A percentile compares a stretch with the other conserved stretches of the same genome.
Evolutionary conservation across 2,329 filamentous ascomycete species (phyloP).

Genomic region (Sclerotinia spermophila): DNA sequence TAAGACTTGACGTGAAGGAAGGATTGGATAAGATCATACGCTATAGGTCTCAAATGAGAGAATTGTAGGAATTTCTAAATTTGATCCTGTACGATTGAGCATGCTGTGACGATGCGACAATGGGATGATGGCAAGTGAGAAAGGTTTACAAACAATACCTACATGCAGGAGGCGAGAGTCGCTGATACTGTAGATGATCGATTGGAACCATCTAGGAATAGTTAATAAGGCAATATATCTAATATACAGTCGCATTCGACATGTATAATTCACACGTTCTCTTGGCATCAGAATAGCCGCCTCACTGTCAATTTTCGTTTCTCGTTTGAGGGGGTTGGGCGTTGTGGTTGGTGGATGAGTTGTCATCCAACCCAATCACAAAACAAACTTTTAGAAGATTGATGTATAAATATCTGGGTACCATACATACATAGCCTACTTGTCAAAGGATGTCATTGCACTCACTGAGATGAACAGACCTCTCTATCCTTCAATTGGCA

Average conservation of each 20-base stretch:
- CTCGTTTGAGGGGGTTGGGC: neutral
- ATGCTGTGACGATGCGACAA: slow-evolving; percentile 1
- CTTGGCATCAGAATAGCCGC: neutral
- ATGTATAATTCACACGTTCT: slow-evolving; percentile 5
- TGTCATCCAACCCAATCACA: slow-evolving; percentile 11
- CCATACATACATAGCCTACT: neutral
- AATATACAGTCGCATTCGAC: neutral
- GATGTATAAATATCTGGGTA: neutral
- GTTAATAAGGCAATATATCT: neutral
- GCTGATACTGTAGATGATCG: slow-evolving; percentile 4
- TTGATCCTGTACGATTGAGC: neutral
- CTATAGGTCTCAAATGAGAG: neutral
- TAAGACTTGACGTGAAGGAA: neutral
- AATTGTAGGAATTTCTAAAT: neutral
- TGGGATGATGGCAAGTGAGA: neutral
- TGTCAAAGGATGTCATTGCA: neutral
- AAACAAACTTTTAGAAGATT: neutral
- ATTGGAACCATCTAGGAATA: slow-evolving; percentile 1
- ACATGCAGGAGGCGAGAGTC: slow-evolving; percentile 2
- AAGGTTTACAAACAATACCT: neutral
- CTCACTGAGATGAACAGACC: neutral
- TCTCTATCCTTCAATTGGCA: neutral
- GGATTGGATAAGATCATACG: neutral
- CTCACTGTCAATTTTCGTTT: neutral
- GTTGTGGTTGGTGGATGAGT: slow-evolving; percentile 3